These are phyloP conservation scores for Trichocladium uniseriatum DNA, from an alignment of 495 filamentous ascomycete genomes.

Conservation along the genomic window DNA sequence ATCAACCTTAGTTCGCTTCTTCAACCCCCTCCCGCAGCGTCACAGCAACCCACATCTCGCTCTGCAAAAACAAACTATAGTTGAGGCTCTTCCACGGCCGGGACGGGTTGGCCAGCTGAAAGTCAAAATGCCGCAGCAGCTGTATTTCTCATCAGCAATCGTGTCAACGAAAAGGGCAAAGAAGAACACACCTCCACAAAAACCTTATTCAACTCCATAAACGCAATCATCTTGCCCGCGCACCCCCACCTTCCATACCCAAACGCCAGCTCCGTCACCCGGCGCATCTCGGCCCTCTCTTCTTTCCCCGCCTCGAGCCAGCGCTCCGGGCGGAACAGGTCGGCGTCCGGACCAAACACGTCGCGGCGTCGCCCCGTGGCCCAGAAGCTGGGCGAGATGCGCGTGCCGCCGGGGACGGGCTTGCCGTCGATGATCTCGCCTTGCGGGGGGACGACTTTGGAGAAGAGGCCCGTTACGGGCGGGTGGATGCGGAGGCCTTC, in stretches of 20 bases:
- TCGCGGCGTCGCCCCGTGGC: conserved; percentile 20
- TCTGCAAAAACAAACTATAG: conserved; percentile 22
- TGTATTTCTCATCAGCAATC: conserved; percentile 16
- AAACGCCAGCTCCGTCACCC: conserved; percentile 31
- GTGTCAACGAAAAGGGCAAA: background rate
- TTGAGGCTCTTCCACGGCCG: conserved; percentile 29
- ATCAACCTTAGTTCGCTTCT: no score
- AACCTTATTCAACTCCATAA: conserved; percentile 46
- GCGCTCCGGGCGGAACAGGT: conserved; percentile 43
- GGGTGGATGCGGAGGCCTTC: conserved; percentile 42
- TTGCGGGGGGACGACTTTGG: conserved; percentile 39
- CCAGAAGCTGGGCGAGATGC: conserved; percentile 41
- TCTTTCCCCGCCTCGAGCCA: conserved; percentile 40
- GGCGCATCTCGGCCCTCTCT: conserved; percentile 30
- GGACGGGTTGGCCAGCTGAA: conserved; percentile 41
- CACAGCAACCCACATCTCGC: conserved; percentile 25
- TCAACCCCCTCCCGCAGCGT: conserved; percentile 2
- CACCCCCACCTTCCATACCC: conserved; percentile 38
- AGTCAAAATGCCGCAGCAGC: conserved; percentile 48
- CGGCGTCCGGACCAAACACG: conserved; percentile 31
- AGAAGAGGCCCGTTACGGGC: conserved; percentile 27
- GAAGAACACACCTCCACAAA: conserved; percentile 43
- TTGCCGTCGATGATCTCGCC: conserved; percentile 43
- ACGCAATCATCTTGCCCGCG: conserved; percentile 36
- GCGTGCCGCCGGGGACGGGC: conserved; percentile 44